Base-by-base conservation (phyloP, 202 grass and related monocot genomes). In the Brachypodium distachyon region DNA sequence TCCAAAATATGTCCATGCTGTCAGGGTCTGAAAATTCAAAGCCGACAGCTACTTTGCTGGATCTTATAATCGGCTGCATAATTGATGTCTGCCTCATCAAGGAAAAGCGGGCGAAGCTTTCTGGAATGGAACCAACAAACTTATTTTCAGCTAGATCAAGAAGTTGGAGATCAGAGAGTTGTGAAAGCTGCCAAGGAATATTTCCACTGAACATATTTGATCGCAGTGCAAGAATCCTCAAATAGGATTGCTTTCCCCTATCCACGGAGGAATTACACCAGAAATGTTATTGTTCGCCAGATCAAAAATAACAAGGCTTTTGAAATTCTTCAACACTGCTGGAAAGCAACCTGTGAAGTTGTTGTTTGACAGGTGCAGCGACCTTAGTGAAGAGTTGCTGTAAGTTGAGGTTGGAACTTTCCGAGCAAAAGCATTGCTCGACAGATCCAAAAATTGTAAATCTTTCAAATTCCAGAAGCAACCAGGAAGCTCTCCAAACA, bases 121-220 rank as follows among this genome's bases (percentile, higher is more conserved):
- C 6, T 36, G 33, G 33, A 3, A 36, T 83, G 33, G 23, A 67
- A 59, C 86, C 81, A 32, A 16, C 32, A 27, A 90, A 60, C 5
- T 62, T 82, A 12, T 90, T 90, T 40, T 72, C 11, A 31, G 83
- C 68, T 59, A 86, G 66, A 78, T 90, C 77, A 40, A 90, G 44
- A 7, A 90, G 2, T 73, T 85, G 82, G 28, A 85, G 82, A 3
- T 64, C 6, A 2, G 46, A 21, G 13, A 86, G 73, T 14, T 39
- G 43, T 22, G 61, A 28, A n/a, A 85, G 14, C 23, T 40, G 10
- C 48, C 36, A 16, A 1, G 66, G 87, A 37, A 90, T 82, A 61
- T 9, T 78, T 14, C 82, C 87, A 25, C 48, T 0, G 25, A 86
- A 51, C 43, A 70, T 74, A 54, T 90, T 90, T 32, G 73, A 69